Evolutionary conservation across 148 eudicot species (phyloP), one percentile per base, ranked within the genome.

Genomic region (Nepenthes mirabilis): DNA sequence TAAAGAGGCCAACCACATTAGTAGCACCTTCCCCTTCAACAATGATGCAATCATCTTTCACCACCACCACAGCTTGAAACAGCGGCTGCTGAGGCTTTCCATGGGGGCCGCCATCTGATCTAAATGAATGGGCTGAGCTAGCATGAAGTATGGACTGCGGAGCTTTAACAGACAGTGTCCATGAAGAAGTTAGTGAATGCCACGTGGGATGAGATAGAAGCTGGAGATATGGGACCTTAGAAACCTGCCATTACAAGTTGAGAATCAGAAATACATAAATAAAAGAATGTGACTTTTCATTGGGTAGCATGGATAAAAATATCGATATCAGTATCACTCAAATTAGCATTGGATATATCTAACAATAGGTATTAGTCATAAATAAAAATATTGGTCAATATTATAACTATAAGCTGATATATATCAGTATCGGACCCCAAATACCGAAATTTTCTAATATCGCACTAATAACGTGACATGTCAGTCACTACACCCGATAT

Each of bases 1-100:
- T 84, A 62, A 89, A 88, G 56, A 85, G 81, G 71, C 96, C 79
- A 53, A 77, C 82, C 55, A 84, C 83, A 68, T 79, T 86, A 13
- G 98, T 89, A 59, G 87, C 77, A 60, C 88, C 83, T 77, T 85
- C 96, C 43, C 95, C 98, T 79, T 93, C 91, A 57, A 93, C 78
- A 55, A 64, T 84, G 56, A 93, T 83, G 76, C 79, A 75, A 62
- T 88, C 99, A 72, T 93, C 95, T 71, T 80, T 86, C 62, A 88
- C 91, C 64, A 82, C 76, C 70, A 93, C 99, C 76, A 72, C 80
- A 13, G 91, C 84, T 68, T 82, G 90, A 52, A 82, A 88, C 65
- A 80, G 79, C 37, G 80, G 73, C 64, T 77, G 79, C 12, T 61
- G 23, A 23, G 59, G 43, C 61, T 65, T 64, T 80, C 77, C 61